These are phyloP conservation scores for Venturia aucupariae DNA, from an alignment of 2,329 filamentous ascomycete species.

Conservation along the genomic window DNA sequence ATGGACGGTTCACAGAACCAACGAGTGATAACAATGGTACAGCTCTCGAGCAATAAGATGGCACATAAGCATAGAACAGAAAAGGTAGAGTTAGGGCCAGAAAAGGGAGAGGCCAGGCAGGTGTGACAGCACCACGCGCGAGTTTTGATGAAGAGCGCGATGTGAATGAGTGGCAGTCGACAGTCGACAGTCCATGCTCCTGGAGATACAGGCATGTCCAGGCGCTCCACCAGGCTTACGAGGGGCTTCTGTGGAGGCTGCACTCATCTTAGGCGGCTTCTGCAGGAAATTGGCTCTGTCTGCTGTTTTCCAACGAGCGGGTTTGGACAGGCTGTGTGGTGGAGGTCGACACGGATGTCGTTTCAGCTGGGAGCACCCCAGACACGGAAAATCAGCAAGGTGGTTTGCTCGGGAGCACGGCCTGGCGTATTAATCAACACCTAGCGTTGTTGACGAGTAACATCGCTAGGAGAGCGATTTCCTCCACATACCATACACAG, in stretches of 20 bases:
- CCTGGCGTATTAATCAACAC: neutral
- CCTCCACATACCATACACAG: too few relatives aligned
- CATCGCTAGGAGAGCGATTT: neutral
- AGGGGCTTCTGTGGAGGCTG: neutral
- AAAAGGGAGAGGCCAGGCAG: neutral
- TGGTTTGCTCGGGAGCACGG: neutral
- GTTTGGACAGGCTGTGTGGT: neutral
- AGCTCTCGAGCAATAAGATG: neutral
- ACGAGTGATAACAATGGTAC: neutral
- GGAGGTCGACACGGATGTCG: neutral
- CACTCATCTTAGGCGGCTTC: neutral
- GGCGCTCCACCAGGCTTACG: neutral
- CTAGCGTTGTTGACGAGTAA: neutral
- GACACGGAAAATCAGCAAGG: neutral
- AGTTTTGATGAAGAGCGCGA: neutral
- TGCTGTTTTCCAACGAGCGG: slow-evolving; percentile 3
- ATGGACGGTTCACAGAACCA: slow-evolving; percentile 28
- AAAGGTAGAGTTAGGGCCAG: neutral
- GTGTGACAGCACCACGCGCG: neutral
- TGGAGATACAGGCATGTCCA: neutral
- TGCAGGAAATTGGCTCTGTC: slow-evolving; percentile 2
- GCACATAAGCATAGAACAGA: neutral
- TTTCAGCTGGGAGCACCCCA: slow-evolving; percentile 2
- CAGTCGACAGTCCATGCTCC: neutral
- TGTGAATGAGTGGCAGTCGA: neutral